phyloP scores from a whole-genome alignment of 371 early-diverging fungal species.

The Parasitella parasitica region DNA sequence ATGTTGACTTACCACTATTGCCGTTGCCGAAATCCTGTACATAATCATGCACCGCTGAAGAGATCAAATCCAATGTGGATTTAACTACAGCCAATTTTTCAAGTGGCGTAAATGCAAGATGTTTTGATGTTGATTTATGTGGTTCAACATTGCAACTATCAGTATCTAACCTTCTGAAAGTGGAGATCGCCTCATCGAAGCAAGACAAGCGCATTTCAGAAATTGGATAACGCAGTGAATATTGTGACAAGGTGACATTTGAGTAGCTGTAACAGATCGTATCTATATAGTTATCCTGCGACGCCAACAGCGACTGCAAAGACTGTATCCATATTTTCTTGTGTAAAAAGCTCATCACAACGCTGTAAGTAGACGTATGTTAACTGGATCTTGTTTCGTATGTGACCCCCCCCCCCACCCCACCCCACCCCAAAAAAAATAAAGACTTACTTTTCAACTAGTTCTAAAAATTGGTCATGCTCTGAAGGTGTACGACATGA shows the following conservation, averaged over 20 bases:
- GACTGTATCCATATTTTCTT: constrained; percentile 63
- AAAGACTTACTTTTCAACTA: constrained; percentile 57
- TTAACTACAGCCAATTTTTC: constrained; percentile 46
- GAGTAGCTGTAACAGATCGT: constrained; percentile 34
- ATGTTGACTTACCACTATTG: constrained; percentile 9
- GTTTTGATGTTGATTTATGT: constrained; percentile 6
- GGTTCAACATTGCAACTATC: constrained; percentile 20
- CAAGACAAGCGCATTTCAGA: constrained; percentile 40
- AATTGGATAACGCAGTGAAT: constrained; percentile 42
- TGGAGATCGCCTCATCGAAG: constrained; percentile 33
- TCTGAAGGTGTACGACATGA: constrained; percentile 53
- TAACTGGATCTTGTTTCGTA: too few species aligned
- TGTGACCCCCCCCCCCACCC: too few species aligned
- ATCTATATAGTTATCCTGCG: constrained; percentile 43
- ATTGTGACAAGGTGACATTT: constrained; percentile 37
- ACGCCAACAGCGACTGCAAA: constrained; percentile 43
- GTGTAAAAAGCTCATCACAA: constrained; percentile 59
- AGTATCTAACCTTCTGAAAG: constrained; percentile 34
- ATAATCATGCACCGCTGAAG: constrained; percentile 37
- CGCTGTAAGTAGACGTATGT: constrained; percentile 32
- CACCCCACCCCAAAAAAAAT: too few species aligned
- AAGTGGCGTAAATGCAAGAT: constrained; percentile 46
- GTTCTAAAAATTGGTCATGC: constrained; percentile 55
- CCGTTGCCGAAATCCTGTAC: constrained; percentile 20
- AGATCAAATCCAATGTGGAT: constrained; percentile 40